Conservation (phyloP, 2,329 filamentous ascomycete species). For the Arachnomyces sp. region DNA sequence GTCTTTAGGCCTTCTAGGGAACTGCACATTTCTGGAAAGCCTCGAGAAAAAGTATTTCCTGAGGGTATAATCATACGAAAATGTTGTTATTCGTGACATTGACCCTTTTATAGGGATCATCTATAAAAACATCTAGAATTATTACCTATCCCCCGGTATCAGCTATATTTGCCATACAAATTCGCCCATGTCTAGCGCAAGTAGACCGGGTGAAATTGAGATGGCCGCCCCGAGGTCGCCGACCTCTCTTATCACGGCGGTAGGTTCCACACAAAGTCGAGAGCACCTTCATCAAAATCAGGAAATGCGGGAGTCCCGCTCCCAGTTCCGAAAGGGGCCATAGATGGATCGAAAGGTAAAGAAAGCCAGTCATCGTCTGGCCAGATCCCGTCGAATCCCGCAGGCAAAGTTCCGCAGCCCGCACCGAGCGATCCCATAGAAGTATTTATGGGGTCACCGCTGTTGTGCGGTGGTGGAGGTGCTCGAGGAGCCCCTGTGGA, state of each 20-base stretch:
- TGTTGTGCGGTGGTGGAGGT: slow-evolving; percentile 16
- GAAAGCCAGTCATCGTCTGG: slow-evolving; percentile 33
- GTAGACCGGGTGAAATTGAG: no score
- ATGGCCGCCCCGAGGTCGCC: no score
- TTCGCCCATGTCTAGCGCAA: no score
- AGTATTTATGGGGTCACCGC: slow-evolving; percentile 6
- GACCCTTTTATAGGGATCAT: no score
- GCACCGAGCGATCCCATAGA: slow-evolving; percentile 16
- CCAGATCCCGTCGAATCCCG: slow-evolving; percentile 19
- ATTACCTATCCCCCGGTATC: no score
- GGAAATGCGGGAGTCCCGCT: slow-evolving; percentile 28
- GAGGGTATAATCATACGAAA: no score
- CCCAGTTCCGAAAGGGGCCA: slow-evolving; percentile 35
- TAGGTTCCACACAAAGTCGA: slow-evolving; percentile 39
- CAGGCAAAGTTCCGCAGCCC: slow-evolving; percentile 19
- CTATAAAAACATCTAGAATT: no score
- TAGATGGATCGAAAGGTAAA: slow-evolving; percentile 35
- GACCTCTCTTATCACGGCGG: slow-evolving; percentile 25
- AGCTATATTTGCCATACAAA: no score
- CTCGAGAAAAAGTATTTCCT: no score
- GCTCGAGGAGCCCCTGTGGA: slow-evolving; percentile 24
- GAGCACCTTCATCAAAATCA: slow-evolving; percentile 30
- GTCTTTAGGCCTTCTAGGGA: no score
- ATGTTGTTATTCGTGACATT: no score
- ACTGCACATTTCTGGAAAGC: no score